Base-by-base conservation (phyloP, 176 grass and related monocot genomes). In the Phyllostachys edulis region DNA sequence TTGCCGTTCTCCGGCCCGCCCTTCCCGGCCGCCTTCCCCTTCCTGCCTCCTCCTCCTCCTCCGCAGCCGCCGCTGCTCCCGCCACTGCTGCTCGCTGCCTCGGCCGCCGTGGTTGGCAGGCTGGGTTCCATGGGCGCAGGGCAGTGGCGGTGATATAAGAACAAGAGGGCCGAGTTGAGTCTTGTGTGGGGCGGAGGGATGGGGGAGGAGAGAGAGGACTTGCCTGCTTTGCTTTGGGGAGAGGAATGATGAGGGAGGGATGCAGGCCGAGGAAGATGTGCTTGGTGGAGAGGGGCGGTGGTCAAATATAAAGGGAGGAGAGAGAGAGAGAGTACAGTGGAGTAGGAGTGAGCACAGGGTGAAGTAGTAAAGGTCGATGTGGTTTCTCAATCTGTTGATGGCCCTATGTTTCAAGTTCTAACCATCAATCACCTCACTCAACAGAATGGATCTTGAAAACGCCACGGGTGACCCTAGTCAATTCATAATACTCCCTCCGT, bases 211-310 rank as follows among this genome's bases (percentile, higher is more conserved):
- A 63, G 77, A 65, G 78, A 74, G 85, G 78, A 39, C 44, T 20
- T n/a, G 9, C 15, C 41, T 52, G 81, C 46, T 27, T 75, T 90
- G 72, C 46, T 50, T 87, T 80, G 69, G 78, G 76, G 23, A 46
- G 57, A 29, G 69, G 41, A 41, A 47, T 14, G 68, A 24, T 5
- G 41, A 46, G 54, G 68, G n/a, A n/a, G n/a, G n/a, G 76, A 70
- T 69, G 87, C 67, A 72, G 72, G 65, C 36, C 71, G 88, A 90
- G 88, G 84, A 73, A 66, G 85, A 73, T 91, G 36, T 82, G 92
- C 86, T 87, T 98, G 96, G 92, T 24, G 79, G 54, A 91, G 71
- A 93, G 87, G 89, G 91, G 93, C 93, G 92, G 96, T 95, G 91
- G 96, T 98, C 93, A 98, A 91, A 91, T 91, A 92, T 91, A 87